Base-by-base conservation (phyloP, 139 green algal genomes). In the Volvox reticuliferus region DNA sequence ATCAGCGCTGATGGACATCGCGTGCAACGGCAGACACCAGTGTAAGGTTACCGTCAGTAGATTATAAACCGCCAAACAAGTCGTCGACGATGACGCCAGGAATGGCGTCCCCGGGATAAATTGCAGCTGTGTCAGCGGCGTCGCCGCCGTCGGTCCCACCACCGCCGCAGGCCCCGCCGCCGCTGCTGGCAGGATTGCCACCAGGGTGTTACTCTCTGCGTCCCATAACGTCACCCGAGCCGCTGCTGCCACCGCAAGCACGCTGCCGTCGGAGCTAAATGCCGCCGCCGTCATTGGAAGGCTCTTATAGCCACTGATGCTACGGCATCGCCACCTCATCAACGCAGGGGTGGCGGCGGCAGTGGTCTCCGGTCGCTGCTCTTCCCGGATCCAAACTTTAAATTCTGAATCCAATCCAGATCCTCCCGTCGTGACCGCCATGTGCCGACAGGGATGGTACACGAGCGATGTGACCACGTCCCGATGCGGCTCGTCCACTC, bases 171-270 rank as follows among this genome's bases (percentile, higher is more conserved):
- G 30, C 80, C 16, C 93, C 26, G 80, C 76, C 28, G 82, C 17
- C 26, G 93, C 82, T 37, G 82, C 61, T 30, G 94, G 90, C 88
- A 98, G 91, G 82, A 87, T 82, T 28, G 87, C 92, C 18, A 96
- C 50, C 18, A 97, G 91, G 22, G 75, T 77, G 69, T 86, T 94
- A 26, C 61, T 87, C 12, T 88, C 33, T 0, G 95, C 86, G 44
- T 98, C 94, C 97, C 97, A 98, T 50, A 98, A 89, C 17, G 95
- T 96, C 36, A 97, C 93, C 22, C 63, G 77, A 19, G 67, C 80
- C 5, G 9, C 82, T 84, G 30, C 92, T 84, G 35, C 91, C 95
- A n/a, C 89, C 3, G 96, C 97, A n/a, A 98, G 87, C 79, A 98
- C 69, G 22, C 88, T 95, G 28, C 97, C 97, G 82, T 98, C 97